Conservation (phyloP, 805 yeast species). For the Hanseniaspora nectarophila region DNA sequence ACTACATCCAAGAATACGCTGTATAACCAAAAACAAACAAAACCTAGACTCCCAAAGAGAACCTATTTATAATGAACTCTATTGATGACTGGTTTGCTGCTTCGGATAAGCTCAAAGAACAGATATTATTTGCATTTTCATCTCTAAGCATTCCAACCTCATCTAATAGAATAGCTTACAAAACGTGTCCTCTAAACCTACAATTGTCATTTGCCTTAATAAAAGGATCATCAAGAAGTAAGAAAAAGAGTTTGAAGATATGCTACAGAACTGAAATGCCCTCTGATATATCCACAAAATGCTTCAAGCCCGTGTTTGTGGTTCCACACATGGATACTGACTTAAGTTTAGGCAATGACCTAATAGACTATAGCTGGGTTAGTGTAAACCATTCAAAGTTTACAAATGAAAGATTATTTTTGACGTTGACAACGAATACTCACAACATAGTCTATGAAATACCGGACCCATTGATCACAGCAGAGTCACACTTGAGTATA, state of each 20-base stretch:
- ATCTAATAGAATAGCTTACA: not conserved
- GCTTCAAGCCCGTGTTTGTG: not conserved
- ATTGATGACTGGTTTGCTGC: not conserved
- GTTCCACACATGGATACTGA: not conserved
- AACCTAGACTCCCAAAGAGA: too few relatives aligned
- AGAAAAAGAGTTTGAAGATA: not conserved
- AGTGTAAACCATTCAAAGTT: not conserved
- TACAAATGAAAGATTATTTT: not conserved
- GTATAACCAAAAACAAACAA: too few relatives aligned
- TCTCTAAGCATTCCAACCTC: not conserved
- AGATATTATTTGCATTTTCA: not conserved
- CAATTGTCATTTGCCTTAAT: not conserved
- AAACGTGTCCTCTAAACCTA: not conserved
- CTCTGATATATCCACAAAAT: not conserved
- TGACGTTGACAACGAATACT: slow-evolving; percentile 1
- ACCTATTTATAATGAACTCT: not conserved
- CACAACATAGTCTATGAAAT: not conserved
- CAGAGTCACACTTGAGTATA: not conserved
- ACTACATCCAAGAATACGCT: too few relatives aligned
- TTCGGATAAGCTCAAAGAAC: not conserved
- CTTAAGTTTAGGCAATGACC: not conserved
- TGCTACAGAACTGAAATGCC: not conserved
- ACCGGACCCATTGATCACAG: not conserved
- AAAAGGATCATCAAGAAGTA: not conserved
- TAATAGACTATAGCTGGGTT: not conserved